Conservation (phyloP, 1,139 yeast genomes). For the Pichia sp. region DNA sequence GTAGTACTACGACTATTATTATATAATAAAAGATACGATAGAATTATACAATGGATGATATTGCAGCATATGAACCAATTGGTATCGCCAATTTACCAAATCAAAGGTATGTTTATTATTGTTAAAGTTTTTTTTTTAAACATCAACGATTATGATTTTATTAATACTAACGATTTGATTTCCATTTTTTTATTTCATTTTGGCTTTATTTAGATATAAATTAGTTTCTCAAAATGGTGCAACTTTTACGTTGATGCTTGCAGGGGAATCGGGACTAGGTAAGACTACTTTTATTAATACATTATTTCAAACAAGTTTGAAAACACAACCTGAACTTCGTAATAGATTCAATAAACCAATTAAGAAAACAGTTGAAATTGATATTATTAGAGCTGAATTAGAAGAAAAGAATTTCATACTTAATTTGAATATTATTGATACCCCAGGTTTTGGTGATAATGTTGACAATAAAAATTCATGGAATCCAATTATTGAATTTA, state of each 20-base stretch:
- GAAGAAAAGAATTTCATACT: constrained; percentile 89
- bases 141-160: not conserved
- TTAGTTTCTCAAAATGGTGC: constrained; percentile 87
- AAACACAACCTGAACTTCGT: constrained; percentile 57
- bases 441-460: constrained; percentile 97
- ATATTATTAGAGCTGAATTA: constrained; percentile 80
- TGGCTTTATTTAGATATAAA: constrained; percentile 55
- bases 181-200: not conserved
- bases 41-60: constrained; percentile 15
- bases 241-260: constrained; percentile 86
- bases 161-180: not conserved
- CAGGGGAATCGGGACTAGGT: constrained; percentile 94
- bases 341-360: constrained; percentile 67
- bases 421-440: constrained; percentile 83
- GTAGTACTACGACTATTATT: too few relatives aligned
- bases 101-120: constrained; percentile 57
- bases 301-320: constrained; percentile 68
- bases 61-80: constrained; percentile 40
- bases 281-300: constrained; percentile 94
- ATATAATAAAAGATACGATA: too few relatives aligned
- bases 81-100: constrained; percentile 91
- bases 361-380: constrained; percentile 87
- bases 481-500: constrained; percentile 88
- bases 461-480: constrained; percentile 90
- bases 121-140: not conserved